phyloP scores from a whole-genome alignment of 495 filamentous ascomycete genomes.

The Lophiotrema nucula region DNA sequence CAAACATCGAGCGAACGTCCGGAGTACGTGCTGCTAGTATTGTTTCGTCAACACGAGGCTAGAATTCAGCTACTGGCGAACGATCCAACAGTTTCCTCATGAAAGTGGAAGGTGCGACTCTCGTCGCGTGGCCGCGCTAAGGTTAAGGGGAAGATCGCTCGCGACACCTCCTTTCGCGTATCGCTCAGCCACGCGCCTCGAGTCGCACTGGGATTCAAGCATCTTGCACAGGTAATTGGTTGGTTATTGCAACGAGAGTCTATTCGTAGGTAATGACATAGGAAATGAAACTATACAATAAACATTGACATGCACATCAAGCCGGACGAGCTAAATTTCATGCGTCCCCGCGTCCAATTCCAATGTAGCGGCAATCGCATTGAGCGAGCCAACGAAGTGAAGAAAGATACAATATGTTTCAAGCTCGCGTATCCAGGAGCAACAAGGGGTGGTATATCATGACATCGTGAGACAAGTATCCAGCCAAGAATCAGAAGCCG shows the following conservation, averaged over 20 bases:
- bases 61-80: no score
- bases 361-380: not conserved
- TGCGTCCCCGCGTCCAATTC: not conserved
- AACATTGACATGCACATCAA: constrained; percentile 14
- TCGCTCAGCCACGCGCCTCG: not conserved
- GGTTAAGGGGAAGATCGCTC: no score
- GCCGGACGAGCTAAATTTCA: not conserved
- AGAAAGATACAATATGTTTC: constrained; percentile 3
- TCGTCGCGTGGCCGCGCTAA: no score
- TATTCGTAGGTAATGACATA: constrained; percentile 5
- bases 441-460: constrained; percentile 26
- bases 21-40: no score
- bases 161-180: not conserved
- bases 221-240: not conserved
- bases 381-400: constrained; percentile 2
- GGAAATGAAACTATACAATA: constrained; percentile 15
- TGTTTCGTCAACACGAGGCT: no score
- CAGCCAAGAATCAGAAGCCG: constrained; percentile 9
- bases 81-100: no score
- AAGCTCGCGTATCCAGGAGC: not conserved
- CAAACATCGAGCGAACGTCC: no score
- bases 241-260: not conserved
- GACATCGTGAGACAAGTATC: constrained; percentile 24
- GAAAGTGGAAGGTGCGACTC: no score
- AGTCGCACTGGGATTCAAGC: not conserved